Evolutionary conservation across 2,329 filamentous ascomycete genomes (phyloP).

Genomic region (Pseudogymnoascus sp.): DNA sequence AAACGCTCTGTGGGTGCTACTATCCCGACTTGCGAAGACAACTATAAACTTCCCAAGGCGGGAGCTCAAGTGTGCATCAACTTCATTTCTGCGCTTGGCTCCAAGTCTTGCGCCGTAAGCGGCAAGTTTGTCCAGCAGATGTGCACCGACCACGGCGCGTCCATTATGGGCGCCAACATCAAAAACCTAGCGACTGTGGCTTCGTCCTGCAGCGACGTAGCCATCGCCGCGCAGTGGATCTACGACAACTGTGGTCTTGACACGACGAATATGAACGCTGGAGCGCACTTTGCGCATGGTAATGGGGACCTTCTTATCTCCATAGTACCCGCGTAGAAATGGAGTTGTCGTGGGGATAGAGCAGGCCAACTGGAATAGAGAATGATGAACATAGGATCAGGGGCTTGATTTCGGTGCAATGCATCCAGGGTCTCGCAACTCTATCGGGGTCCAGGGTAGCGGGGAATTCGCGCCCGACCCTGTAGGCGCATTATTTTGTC

Average conservation of each 20-base stretch:
- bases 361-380: background rate
- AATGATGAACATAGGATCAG: background rate
- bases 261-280: background rate
- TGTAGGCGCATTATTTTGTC: background rate
- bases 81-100: background rate
- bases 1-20: background rate
- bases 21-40: background rate
- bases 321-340: background rate
- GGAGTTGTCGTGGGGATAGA: too few relatives aligned
- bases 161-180: background rate
- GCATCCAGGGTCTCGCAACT: background rate
- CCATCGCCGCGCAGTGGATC: background rate
- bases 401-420: background rate
- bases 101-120: background rate
- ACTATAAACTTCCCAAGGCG: background rate
- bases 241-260: background rate
- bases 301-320: conserved; percentile 1
- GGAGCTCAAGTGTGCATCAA: background rate
- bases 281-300: background rate
- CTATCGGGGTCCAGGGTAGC: background rate
- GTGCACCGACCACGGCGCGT: background rate
- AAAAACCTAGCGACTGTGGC: background rate
- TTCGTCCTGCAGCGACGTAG: background rate
- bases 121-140: background rate
- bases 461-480: background rate